phyloP scores from a whole-genome alignment of 768 basidiomycete genomes.

The Russula emetica region DNA sequence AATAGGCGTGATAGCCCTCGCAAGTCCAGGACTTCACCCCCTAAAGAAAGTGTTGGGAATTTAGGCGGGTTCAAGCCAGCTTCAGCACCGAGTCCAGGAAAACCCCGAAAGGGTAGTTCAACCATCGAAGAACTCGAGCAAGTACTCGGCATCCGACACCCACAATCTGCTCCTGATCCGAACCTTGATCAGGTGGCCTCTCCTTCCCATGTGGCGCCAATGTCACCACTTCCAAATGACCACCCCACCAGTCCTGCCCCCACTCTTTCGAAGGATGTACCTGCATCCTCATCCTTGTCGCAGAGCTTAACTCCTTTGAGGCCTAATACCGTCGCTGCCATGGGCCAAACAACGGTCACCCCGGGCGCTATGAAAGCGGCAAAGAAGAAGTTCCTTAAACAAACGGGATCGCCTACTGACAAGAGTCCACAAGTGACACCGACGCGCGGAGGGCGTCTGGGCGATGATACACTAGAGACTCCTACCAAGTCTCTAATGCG shows the following conservation, averaged over 20 bases:
- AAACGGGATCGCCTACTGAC: conserved; percentile 32
- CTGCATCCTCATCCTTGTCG: neutral
- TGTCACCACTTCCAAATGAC: neutral
- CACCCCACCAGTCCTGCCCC: neutral
- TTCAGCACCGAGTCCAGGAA: conserved; percentile 26
- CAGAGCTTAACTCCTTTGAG: conserved; percentile 7
- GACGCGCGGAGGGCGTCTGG: neutral
- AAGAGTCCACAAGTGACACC: conserved; percentile 23
- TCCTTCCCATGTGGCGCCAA: neutral
- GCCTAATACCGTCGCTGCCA: neutral
- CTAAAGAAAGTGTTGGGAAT: conserved; percentile 37
- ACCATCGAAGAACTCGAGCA: conserved; percentile 37
- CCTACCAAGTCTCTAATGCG: conserved; percentile 19
- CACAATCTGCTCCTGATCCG: conserved; percentile 27
- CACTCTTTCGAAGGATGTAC: neutral
- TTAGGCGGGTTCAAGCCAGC: conserved; percentile 43
- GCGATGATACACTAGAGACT: conserved; percentile 8
- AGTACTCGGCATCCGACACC: conserved; percentile 34
- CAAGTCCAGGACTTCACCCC: conserved; percentile 32
- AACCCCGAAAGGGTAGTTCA: conserved; percentile 34
- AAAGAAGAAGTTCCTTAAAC: conserved; percentile 52
- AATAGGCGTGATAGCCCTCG: conserved; percentile 42
- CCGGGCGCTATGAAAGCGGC: conserved; percentile 57
- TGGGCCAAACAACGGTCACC: conserved; percentile 35
- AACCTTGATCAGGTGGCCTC: conserved; percentile 17